Evolutionary conservation across 2,329 filamentous ascomycete species (phyloP), one percentile per base, ranked within the genome.

Genomic region (Fusarium sp.): DNA sequence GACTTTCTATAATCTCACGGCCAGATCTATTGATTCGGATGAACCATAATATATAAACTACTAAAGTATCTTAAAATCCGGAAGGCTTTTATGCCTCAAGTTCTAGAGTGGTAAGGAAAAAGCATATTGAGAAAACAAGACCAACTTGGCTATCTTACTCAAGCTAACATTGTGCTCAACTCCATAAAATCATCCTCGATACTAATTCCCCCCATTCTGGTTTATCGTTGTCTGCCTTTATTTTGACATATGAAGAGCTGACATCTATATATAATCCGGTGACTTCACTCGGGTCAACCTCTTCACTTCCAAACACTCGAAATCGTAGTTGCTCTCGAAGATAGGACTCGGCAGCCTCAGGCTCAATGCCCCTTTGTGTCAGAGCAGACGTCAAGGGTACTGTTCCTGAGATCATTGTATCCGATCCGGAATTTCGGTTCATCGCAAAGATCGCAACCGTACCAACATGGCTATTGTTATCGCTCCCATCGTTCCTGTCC

Each of bases 391-490:
- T 88, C 63, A 88, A 69, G 1, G 86, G 86, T 14, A 86, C 75
- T 0, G 84, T 83, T 2, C 85, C 83, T 2, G 83, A 80, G 17
- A 85, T 78, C 48, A 78, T 77, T 26, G 73, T 74, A 10, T 70
- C 51, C 0, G 75, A 76, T 39, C 72, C 76, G 23, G 74, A 76
- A 59, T 72, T 75, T 20, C 75, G 72, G 28, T 74, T 73, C 76
- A 81, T 80, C 19, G 83, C 79, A 64, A 89, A 88, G 15, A 88
- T 79, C 17, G 84, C 85, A 66, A 90, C 84, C 1, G 85, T 86
- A 3, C 91, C 91, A 4, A 90, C 17, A 36, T 36, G 34, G 9
- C 17, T 36, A 8, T 36, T 17, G 34, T 36, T 36, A 5, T 36
- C 17, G 17, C 17, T 36, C 9, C 17, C 34, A 36, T 36, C 34